A percentile compares a stretch with the other conserved stretches of the same genome.
Conservation (phyloP, 495 filamentous ascomycete species). For the Trypethelium eluteriae region DNA sequence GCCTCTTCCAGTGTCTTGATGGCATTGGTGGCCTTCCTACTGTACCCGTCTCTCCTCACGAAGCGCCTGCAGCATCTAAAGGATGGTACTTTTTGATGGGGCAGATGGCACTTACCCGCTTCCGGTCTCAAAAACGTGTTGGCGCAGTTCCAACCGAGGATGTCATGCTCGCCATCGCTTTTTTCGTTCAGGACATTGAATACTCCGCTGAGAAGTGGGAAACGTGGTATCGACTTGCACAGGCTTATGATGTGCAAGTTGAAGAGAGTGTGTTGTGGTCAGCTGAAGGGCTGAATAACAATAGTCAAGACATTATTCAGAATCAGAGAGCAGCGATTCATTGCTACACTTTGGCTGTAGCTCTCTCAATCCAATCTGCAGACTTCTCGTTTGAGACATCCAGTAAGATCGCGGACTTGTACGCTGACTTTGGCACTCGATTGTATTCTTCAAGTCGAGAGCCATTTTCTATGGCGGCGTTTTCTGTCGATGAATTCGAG, state of each 20-base stretch:
- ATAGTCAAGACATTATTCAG: constrained; percentile 61
- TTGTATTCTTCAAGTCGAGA: constrained; percentile 86
- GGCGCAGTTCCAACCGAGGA: constrained; percentile 74
- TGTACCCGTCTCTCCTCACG: constrained; percentile 44
- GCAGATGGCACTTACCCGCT: constrained; percentile 77
- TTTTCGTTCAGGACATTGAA: constrained; percentile 78
- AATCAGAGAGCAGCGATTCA: constrained; percentile 81
- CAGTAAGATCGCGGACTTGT: constrained; percentile 70
- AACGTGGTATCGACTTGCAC: constrained; percentile 88
- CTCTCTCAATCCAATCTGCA: constrained; percentile 56
- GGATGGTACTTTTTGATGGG: constrained; percentile 92
- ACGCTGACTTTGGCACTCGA: constrained; percentile 80
- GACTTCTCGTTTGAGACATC: constrained; percentile 55
- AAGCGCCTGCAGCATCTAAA: constrained; percentile 60
- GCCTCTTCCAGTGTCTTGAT: constrained; percentile 66
- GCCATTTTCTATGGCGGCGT: constrained; percentile 75
- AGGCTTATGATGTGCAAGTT: constrained; percentile 82
- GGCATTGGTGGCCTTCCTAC: constrained; percentile 57
- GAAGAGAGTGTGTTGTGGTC: constrained; percentile 91
- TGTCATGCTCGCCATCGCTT: constrained; percentile 71
- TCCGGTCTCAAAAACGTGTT: constrained; percentile 75
- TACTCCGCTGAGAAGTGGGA: constrained; percentile 84
- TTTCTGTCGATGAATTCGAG: constrained; percentile 49
- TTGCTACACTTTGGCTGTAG: constrained; percentile 85
- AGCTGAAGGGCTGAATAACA: constrained; percentile 92